Conservation (phyloP, 1,139 yeast genomes). For the Pichia sp. region DNA sequence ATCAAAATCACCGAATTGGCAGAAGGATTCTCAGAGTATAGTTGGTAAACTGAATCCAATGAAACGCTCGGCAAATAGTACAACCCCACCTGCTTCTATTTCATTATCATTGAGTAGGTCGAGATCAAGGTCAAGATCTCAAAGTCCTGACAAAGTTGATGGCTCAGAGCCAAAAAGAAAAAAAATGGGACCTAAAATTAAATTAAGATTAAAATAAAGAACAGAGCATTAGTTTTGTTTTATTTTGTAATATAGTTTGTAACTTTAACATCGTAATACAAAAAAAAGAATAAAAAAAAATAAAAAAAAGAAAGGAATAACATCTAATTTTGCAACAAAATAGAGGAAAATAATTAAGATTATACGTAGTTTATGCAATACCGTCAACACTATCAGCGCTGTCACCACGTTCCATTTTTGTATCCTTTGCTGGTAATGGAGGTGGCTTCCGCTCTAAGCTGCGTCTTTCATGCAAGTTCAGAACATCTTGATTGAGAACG, state of each 20-base stretch:
- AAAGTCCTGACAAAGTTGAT: conserved; percentile 1
- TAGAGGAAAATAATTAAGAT: too few species aligned
- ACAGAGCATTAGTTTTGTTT: too few species aligned
- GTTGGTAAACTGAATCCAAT: conserved; percentile 6
- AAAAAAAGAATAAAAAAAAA: too few species aligned
- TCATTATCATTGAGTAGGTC: conserved; percentile 1
- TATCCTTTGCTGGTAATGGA: conserved; percentile 5
- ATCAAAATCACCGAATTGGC: too few species aligned
- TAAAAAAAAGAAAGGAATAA: too few species aligned
- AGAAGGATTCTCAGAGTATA: background rate
- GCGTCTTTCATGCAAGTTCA: background rate
- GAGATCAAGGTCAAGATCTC: conserved; percentile 3
- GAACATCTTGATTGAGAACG: background rate
- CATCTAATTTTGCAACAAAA: too few species aligned
- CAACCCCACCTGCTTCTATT: conserved; percentile 2
- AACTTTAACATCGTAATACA: background rate
- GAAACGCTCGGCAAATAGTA: conserved; percentile 1
- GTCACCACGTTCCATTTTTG: background rate
- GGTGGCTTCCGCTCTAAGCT: conserved; percentile 3
- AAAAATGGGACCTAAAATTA: conserved; percentile 15
- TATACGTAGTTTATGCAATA: too few species aligned
- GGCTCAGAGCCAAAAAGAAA: conserved; percentile 1
- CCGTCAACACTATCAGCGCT: background rate
- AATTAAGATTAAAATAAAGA: conserved; percentile 18
- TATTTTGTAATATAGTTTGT: background rate